Evolutionary conservation across 2,329 filamentous ascomycete species (phyloP).

Genomic region (Neonectria punicea): DNA sequence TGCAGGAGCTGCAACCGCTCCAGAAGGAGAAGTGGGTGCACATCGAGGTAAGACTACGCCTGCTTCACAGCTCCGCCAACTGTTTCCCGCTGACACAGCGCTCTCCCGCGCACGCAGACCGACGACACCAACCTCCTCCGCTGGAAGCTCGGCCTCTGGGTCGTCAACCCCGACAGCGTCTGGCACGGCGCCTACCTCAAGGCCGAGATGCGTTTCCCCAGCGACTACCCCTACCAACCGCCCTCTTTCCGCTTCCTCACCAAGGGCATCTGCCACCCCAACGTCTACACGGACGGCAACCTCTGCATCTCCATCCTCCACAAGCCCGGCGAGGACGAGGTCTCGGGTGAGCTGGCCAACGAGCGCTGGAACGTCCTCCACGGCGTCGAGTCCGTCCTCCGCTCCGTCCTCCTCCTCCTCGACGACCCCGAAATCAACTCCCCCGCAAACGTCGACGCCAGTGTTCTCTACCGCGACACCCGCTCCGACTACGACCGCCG

Average conservation of each 20-base stretch:
- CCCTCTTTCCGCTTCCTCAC: constrained; percentile 86
- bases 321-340: constrained; percentile 88
- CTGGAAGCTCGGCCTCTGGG: constrained; percentile 90
- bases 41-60: constrained; percentile 73
- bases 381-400: constrained; percentile 92
- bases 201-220: constrained; percentile 86
- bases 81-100: constrained; percentile 13
- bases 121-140: constrained; percentile 85
- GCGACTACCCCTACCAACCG: constrained; percentile 89
- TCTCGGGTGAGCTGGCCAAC: constrained; percentile 88
- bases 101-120: constrained; percentile 58
- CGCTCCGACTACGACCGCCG: constrained; percentile 74
- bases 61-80: background rate
- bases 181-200: constrained; percentile 95
- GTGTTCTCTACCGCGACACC: constrained; percentile 83
- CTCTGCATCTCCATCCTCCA: constrained; percentile 98
- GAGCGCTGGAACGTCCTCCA: constrained; percentile 97
- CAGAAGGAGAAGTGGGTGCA: constrained; percentile 94
- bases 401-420: constrained; percentile 89
- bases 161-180: constrained; percentile 89
- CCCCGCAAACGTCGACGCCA: constrained; percentile 93
- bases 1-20: constrained; percentile 86
- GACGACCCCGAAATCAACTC: constrained; percentile 95
- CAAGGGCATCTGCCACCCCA: constrained; percentile 86
- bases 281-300: constrained; percentile 90